Base-by-base conservation (phyloP, 1,284 basidiomycete species). In the Cryptococcus floricola region DNA sequence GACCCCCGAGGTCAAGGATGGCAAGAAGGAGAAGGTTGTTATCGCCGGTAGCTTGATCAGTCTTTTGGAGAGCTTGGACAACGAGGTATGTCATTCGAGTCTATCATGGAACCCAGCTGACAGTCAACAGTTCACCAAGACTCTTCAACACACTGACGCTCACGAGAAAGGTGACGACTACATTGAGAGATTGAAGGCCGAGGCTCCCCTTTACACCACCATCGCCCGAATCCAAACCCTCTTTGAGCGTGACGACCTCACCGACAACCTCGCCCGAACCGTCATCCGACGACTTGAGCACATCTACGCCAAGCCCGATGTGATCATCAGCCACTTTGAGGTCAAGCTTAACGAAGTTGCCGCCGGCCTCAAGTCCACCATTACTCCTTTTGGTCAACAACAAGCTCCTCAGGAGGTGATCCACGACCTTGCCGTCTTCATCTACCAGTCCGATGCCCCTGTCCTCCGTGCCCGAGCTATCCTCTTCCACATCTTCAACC, bases 271-370 rank as follows among this genome's bases (percentile, higher is more conserved):
- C 39, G 85, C 86, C 41, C 85, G 96, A 53, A 89, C 94, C 37
- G 83, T 98, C 59, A 94, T 98, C 87, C 85, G 96, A 65, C 86
- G 96, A 51, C 79, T 99, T 57, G 96, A 99, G 75, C 96, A 98
- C 77, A 91, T 98, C 59, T 98, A 99, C 78, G 93, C 91, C 52
- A 98, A 98, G 91, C 94, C 93, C 56, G 92, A 97, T 69, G 82
- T 89, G 46, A 94, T 98, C 48, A 88, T 96, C 52, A 85, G 88
- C 71, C 93, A 91, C 31, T 85, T 98, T 45, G 96, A 98, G 76
- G 79, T 85, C 39, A 81, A 83, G 38, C 80, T 82, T 13, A 68
- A 78, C 4, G 82, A 84, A 0, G 55, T 65, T 6, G 53, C 66
- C 23, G 81, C 84, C 50, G 80, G 83, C 62, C 83, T 82, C 57